phyloP scores from a whole-genome alignment of 1,284 basidiomycete genomes.

The Anthracocystis walkeri region DNA sequence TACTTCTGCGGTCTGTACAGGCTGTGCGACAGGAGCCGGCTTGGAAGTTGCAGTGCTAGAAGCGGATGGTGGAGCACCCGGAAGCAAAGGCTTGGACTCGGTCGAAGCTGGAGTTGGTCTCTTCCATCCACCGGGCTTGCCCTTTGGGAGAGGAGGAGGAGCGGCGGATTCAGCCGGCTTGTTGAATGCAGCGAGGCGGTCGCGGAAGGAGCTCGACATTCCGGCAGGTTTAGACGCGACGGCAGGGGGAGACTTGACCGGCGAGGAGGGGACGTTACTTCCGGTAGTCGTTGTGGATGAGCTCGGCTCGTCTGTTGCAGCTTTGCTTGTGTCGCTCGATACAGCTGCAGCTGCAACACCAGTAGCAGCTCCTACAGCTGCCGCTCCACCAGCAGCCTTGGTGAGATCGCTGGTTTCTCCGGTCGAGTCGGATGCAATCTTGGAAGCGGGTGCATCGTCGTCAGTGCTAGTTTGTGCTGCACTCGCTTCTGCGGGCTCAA shows the following conservation, averaged over 20 bases:
- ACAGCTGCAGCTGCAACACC: constrained; percentile 11
- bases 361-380: constrained; percentile 12
- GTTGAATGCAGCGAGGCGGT: constrained; percentile 69
- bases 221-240: constrained; percentile 53
- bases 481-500: not conserved
- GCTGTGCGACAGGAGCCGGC: constrained; percentile 5
- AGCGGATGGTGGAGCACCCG: constrained; percentile 32
- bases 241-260: constrained; percentile 44
- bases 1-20: constrained; percentile 10
- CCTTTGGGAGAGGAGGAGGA: constrained; percentile 61
- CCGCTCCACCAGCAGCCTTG: constrained; percentile 12
- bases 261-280: not conserved
- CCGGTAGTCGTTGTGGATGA: constrained; percentile 7
- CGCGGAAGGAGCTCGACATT: constrained; percentile 61
- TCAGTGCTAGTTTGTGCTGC: constrained; percentile 1
- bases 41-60: constrained; percentile 26
- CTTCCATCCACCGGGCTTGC: constrained; percentile 66
- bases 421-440: not conserved
- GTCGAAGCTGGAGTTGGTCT: constrained; percentile 50
- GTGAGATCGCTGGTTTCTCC: not conserved
- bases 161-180: constrained; percentile 55
- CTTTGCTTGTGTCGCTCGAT: not conserved
- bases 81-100: constrained; percentile 59
- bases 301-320: not conserved
- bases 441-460: not conserved